A percentile compares a stretch with the other conserved stretches of the same genome.
These are phyloP conservation scores for Umbelopsis sp. DNA, from an alignment of 192 early-diverging fungal genomes.

Conservation along the genomic window DNA sequence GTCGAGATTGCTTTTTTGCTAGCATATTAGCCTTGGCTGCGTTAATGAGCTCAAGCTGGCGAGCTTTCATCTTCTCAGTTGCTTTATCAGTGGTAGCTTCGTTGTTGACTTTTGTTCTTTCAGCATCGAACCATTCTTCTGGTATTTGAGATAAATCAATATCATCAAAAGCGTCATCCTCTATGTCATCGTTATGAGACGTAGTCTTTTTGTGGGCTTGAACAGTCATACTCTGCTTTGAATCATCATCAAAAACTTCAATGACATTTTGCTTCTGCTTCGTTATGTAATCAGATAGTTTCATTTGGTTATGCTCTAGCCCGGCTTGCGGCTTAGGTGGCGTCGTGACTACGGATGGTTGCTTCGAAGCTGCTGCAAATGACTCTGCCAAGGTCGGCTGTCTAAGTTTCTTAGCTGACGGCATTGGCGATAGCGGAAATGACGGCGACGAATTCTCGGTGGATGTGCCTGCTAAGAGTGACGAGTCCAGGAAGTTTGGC, in stretches of 20 bases:
- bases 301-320: neutral
- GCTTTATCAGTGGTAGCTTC: neutral
- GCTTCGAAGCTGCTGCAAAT: neutral
- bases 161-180: slow-evolving; percentile 41
- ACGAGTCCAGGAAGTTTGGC: slow-evolving; percentile 1
- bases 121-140: slow-evolving; percentile 38
- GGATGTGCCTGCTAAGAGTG: neutral
- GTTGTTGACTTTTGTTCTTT: neutral
- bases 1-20: neutral
- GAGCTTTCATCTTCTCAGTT: slow-evolving; percentile 25
- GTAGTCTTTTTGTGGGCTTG: neutral
- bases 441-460: neutral
- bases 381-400: slow-evolving; percentile 11
- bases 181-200: slow-evolving; percentile 10
- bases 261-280: slow-evolving; percentile 16
- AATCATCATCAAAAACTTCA: slow-evolving; percentile 38
- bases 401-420: neutral
- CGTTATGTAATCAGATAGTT: neutral
- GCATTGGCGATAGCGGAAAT: too few relatives aligned
- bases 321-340: neutral
- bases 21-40: neutral
- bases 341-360: neutral
- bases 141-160: slow-evolving; percentile 41
- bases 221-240: neutral
- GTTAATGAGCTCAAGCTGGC: slow-evolving; percentile 27